Conservation (phyloP, 208 protist genomes). For the Trypanosoma brucei region DNA sequence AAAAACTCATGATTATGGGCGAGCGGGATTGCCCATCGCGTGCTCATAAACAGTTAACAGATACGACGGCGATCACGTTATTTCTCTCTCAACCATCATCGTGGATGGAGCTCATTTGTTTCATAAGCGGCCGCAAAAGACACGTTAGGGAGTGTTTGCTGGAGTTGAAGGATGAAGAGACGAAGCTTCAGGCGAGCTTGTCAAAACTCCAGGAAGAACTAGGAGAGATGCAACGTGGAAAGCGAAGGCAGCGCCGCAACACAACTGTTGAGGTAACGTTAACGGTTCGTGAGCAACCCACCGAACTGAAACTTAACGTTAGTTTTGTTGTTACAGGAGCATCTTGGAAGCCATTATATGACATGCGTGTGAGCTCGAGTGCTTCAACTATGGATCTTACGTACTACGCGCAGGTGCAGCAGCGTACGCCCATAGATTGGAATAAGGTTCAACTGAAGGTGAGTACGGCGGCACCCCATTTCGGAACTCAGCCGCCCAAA, state of each 20-base stretch:
- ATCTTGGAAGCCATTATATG: slow-evolving; percentile 40
- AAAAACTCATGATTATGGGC: slow-evolving; percentile 6
- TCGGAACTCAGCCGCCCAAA: slow-evolving; percentile 27
- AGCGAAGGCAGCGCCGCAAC: slow-evolving; percentile 1
- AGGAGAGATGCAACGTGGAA: slow-evolving; percentile 7
- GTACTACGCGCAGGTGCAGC: slow-evolving; percentile 45
- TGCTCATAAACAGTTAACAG: neutral
- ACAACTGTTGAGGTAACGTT: slow-evolving; percentile 12
- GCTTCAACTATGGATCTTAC: slow-evolving; percentile 31
- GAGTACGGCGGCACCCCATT: slow-evolving; percentile 46
- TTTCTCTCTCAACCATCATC: slow-evolving; percentile 10
- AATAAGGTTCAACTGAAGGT: slow-evolving; percentile 40
- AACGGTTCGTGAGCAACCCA: slow-evolving; percentile 3
- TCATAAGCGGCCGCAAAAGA: slow-evolving; percentile 10
- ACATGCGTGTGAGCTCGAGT: slow-evolving; percentile 36
- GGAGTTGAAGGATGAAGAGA: neutral
- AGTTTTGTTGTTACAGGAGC: slow-evolving; percentile 37
- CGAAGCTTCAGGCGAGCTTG: neutral
- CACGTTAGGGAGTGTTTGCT: neutral
- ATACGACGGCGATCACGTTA: neutral
- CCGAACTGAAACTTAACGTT: slow-evolving; percentile 28
- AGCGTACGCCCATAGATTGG: slow-evolving; percentile 47
- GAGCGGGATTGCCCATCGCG: neutral
- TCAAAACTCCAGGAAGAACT: slow-evolving; percentile 16
- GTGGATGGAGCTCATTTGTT: neutral